Conservation (phyloP, 1,284 basidiomycete species). For the Boletus smithii region DNA sequence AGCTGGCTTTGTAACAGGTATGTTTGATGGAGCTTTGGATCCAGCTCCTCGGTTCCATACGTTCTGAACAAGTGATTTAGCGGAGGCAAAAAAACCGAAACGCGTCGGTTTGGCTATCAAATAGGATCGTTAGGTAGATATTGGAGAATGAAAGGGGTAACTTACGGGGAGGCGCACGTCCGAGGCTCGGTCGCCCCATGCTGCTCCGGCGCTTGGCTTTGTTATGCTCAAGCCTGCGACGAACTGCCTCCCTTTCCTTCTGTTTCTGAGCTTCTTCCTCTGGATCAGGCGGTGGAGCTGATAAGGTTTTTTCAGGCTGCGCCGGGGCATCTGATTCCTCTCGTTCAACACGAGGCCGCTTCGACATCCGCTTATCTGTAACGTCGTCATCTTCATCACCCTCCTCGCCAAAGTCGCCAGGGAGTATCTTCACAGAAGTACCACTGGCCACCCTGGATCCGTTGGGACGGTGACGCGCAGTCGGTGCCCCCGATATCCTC, state of each 20-base stretch:
- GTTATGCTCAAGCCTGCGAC: slow-evolving; percentile 58
- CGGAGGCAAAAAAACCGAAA: slow-evolving; percentile 56
- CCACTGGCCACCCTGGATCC: slow-evolving; percentile 36
- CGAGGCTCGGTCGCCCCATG: slow-evolving; percentile 45
- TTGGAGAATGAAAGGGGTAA: slow-evolving; percentile 7
- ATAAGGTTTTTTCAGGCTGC: slow-evolving; percentile 3
- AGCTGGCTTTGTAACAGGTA: slow-evolving; percentile 15
- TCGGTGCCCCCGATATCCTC: slow-evolving; percentile 36
- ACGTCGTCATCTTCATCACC: slow-evolving; percentile 43
- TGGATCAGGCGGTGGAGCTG: slow-evolving; percentile 5
- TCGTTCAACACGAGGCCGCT: slow-evolving; percentile 41
- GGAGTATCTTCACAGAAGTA: slow-evolving; percentile 45
- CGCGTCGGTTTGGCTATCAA: slow-evolving; percentile 40
- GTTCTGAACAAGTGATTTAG: slow-evolving; percentile 53
- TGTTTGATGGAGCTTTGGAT: slow-evolving; percentile 15
- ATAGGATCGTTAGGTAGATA: slow-evolving; percentile 11
- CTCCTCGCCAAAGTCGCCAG: slow-evolving; percentile 55
- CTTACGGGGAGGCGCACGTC: slow-evolving; percentile 40
- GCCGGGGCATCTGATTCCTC: slow-evolving; percentile 26
- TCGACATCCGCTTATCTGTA: slow-evolving; percentile 31
- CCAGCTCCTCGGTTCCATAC: slow-evolving; percentile 50
- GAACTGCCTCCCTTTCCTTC: slow-evolving; percentile 57
- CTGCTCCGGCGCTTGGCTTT: slow-evolving; percentile 67
- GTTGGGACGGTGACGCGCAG: slow-evolving; percentile 26
- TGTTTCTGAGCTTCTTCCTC: slow-evolving; percentile 38